Evolutionary conservation across 208 protist genomes (phyloP).

Genomic region (Wallacemonas sp.): DNA sequence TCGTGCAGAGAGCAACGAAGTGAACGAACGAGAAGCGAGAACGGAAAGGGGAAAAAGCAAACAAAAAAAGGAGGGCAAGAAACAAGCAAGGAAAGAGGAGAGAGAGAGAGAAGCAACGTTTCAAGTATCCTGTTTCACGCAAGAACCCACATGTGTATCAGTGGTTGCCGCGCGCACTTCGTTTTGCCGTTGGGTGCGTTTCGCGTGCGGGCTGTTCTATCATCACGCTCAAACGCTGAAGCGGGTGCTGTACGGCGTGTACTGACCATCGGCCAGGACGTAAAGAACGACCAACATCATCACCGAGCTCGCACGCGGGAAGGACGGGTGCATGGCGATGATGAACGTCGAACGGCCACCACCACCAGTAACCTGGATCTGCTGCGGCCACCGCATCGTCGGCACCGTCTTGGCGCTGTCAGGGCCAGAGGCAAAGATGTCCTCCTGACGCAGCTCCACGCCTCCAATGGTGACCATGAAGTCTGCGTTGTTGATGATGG

Average conservation of each 20-base stretch:
- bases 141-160: too few relatives aligned
- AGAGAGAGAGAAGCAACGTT: conserved; percentile 6
- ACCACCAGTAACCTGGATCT: conserved; percentile 61
- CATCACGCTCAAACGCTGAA: conserved; percentile 52
- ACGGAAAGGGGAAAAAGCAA: background rate
- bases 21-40: background rate
- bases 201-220: background rate
- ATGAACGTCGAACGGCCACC: conserved; percentile 52
- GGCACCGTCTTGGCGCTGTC: conserved; percentile 73
- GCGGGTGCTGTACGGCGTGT: conserved; percentile 59
- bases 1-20: background rate
- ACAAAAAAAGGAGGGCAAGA: conserved; percentile 16
- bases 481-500: conserved; percentile 78
- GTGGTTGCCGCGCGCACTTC: too few relatives aligned
- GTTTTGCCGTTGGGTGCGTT: too few relatives aligned
- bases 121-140: background rate
- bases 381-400: conserved; percentile 84
- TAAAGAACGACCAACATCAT: conserved; percentile 81
- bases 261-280: conserved; percentile 58
- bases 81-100: conserved; percentile 13
- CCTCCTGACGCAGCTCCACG: conserved; percentile 85
- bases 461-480: conserved; percentile 73
- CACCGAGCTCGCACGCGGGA: conserved; percentile 66
- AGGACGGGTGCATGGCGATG: conserved; percentile 85
- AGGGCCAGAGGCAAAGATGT: conserved; percentile 72